These are phyloP conservation scores for Royoungia palumana DNA, from an alignment of 768 basidiomycete genomes.

Conservation along the genomic window DNA sequence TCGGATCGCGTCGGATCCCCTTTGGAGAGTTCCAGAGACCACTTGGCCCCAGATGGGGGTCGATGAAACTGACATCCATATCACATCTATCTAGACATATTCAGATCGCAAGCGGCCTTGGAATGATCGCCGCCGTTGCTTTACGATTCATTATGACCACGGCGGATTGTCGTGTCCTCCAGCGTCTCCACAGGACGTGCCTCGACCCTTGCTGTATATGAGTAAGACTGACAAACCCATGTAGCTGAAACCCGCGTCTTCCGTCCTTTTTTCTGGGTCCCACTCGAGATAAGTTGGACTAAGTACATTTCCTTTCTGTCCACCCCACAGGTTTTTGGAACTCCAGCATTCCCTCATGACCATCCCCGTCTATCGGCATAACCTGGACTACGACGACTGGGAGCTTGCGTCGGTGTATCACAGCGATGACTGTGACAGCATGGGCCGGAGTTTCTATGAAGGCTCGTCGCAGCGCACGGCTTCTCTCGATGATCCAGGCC, in stretches of 20 bases:
- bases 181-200: slow-evolving; percentile 25
- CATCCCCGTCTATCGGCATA: slow-evolving; percentile 28
- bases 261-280: slow-evolving; percentile 1
- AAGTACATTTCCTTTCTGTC: background rate
- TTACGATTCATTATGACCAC: slow-evolving; percentile 17
- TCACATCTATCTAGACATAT: slow-evolving; percentile 7
- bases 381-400: slow-evolving; percentile 24
- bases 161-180: slow-evolving; percentile 20
- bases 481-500: slow-evolving; percentile 7
- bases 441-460: slow-evolving; percentile 19
- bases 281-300: slow-evolving; percentile 1
- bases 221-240: slow-evolving; percentile 6
- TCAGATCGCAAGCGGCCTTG: slow-evolving; percentile 8
- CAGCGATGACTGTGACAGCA: slow-evolving; percentile 28
- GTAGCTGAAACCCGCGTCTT: slow-evolving; percentile 1
- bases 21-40: background rate
- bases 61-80: background rate
- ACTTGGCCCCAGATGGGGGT: background rate
- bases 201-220: slow-evolving; percentile 26
- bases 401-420: slow-evolving; percentile 29
- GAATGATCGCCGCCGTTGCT: slow-evolving; percentile 6
- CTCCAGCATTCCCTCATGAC: slow-evolving; percentile 10
- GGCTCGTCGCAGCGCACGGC: slow-evolving; percentile 9
- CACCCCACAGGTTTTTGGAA: background rate
- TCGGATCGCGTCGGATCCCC: background rate